Evolutionary conservation across 2,329 filamentous ascomycete genomes (phyloP), one percentile per base, ranked within the genome.

Genomic region (Calonectria honghensis): DNA sequence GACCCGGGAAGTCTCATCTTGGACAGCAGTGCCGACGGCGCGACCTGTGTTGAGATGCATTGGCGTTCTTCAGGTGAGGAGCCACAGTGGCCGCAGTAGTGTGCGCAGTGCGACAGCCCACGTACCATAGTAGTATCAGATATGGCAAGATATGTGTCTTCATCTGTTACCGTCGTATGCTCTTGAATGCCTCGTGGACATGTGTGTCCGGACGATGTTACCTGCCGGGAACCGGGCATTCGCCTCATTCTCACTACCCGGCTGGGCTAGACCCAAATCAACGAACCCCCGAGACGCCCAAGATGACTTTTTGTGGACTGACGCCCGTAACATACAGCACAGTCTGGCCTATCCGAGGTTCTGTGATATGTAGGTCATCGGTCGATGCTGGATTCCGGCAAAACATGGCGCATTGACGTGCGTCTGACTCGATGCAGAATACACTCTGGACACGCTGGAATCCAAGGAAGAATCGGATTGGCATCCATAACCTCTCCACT

Each of bases 51-150:
- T 41, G 37, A 63, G 35, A 41, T 57, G 35, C 70, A 68, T 68
- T 63, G 65, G 32, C 24, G 29, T 65, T 31, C 20, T 73, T 37
- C 29, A 48, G 48, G 45, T 64, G 59, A 59, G 67, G 65, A 70
- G 72, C 66, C 59, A 70, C 61, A 66, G 29, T 50, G 50, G 67
- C 45, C 39, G 67, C 72, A 67, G 67, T 70, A 74, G 72, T 68
- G 61, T 68, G 68, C 37, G 63, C 63, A 54, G 48, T 64, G 69
- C 68, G 69, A 70, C 68, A 69, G 37, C 63, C 27, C 57, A 65
- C 51, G 71, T 69, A 57, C 71, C 71, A 69, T 65, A 54, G 59
- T 54, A 50, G 71, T 73, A 66, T 70, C 71, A 73, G 57, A 59
- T 65, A 69, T 57, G 57, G 61, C 70, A 48, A 64, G 29, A 57